Base-by-base conservation (phyloP, 2,329 filamentous ascomycete genomes). In the Acephala macrosclerotiorum region DNA sequence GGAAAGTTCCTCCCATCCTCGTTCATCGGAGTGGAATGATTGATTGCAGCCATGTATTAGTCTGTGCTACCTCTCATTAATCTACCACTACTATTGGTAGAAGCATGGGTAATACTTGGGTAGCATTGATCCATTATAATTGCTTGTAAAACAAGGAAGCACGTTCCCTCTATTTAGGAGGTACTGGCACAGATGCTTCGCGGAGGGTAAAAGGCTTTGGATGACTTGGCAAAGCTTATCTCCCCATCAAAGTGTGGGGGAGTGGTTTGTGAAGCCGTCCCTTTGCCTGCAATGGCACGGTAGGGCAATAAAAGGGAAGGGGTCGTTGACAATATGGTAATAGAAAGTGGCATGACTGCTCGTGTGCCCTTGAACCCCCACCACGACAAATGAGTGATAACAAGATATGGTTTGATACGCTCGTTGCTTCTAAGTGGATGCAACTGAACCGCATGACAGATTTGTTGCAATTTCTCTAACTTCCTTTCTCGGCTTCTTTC, bases 141-240 rank as follows among this genome's bases (percentile, higher is more conserved):
- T 7, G 16, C 40, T 6, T 18, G 16, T 42, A 42, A n/a, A 42
- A 42, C 40, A 6, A 18, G 18, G 2, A 16, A 42, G n/a, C n/a
- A 42, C 6, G 3, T 6, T 22, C 2, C n/a, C 11, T n/a, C 20
- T 6, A 7, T 20, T 2, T 49, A n/a, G n/a, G 18, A 5, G 2
- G 8, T 42, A 4, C 18, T 12, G n/a, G n/a, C n/a, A n/a, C n/a
- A n/a, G n/a, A n/a, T n/a, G n/a, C n/a, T n/a, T n/a, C n/a, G n/a
- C n/a, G n/a, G 18, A 22, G n/a, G 25, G 38, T 16, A 42, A 42
- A 22, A 49, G n/a, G n/a, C n/a, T n/a, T 49, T 49, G 14, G n/a
- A 20, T 22, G n/a, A n/a, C 45, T 49, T 49, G 45, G 45, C n/a
- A 6, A 49, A 49, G 45, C 45, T 49, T 49, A 49, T 49, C 45